Percentiles rank a stretch among this genome's conserved stretches.
Evolutionary conservation across 2,329 filamentous ascomycete species (phyloP).

Genomic region (Grosmannia serpens): DNA sequence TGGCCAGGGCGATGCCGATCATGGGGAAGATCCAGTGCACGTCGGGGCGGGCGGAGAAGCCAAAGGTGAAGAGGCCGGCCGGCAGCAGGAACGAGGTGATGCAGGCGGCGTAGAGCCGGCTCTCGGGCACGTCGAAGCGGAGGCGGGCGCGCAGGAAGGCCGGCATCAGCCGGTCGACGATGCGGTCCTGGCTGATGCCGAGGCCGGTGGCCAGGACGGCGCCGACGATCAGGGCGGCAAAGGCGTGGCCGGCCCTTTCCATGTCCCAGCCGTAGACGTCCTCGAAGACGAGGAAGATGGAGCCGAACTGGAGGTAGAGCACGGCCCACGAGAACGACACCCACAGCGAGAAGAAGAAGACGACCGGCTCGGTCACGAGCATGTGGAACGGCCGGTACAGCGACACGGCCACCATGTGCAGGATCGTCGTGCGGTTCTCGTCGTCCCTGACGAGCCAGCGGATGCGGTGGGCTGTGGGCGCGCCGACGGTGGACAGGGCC

Average conservation of each 20-base stretch:
- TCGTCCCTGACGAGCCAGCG: slow-evolving; percentile 73
- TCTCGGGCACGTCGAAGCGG: slow-evolving; percentile 53
- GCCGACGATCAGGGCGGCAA: slow-evolving; percentile 60
- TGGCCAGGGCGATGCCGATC: slow-evolving; percentile 60
- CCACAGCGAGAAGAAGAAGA: slow-evolving; percentile 85
- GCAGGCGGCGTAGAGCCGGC: slow-evolving; percentile 73
- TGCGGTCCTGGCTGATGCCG: slow-evolving; percentile 60
- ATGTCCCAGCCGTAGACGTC: slow-evolving; percentile 56
- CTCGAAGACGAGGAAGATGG: slow-evolving; percentile 67
- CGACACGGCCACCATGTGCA: slow-evolving; percentile 61
- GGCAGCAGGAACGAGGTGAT: slow-evolving; percentile 65
- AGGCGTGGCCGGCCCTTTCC: slow-evolving; percentile 59
- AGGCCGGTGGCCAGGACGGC: slow-evolving; percentile 54
- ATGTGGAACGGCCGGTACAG: slow-evolving; percentile 68
- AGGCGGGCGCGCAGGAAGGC: slow-evolving; percentile 32
- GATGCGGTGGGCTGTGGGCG: slow-evolving; percentile 38
- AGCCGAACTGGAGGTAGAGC: slow-evolving; percentile 73
- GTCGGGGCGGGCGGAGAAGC: slow-evolving; percentile 51
- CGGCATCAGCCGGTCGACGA: slow-evolving; percentile 35
- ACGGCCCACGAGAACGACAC: slow-evolving; percentile 83
- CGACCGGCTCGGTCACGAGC: slow-evolving; percentile 63
- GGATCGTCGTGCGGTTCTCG: slow-evolving; percentile 58
- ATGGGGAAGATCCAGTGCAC: slow-evolving; percentile 64
- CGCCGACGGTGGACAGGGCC: background rate
- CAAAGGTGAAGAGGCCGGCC: slow-evolving; percentile 69